phyloP scores from a whole-genome alignment of 306 rosid species.

The Dryas drummondii region DNA sequence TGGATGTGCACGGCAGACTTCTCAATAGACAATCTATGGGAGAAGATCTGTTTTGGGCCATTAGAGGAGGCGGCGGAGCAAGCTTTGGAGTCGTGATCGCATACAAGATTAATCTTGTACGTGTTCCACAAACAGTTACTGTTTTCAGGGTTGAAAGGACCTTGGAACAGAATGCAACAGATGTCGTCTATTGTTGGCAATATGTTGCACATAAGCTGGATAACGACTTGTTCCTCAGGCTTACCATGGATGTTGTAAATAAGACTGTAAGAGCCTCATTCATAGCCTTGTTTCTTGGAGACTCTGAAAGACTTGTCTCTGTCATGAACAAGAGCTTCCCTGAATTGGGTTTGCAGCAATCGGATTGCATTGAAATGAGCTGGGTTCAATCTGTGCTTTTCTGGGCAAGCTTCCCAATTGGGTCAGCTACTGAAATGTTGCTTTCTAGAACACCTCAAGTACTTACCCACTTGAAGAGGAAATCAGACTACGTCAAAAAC shows the following conservation, averaged over 20 bases:
- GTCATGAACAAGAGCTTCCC: slow-evolving; percentile 12
- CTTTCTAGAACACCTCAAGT: too few relatives aligned
- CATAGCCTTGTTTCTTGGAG: background rate
- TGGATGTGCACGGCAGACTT: background rate
- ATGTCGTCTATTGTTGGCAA: background rate
- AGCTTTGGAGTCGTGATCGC: background rate
- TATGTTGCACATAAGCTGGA: background rate
- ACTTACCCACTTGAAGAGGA: background rate
- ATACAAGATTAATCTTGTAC: background rate
- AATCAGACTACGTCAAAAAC: slow-evolving; percentile 12
- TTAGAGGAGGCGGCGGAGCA: background rate
- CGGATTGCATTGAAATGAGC: slow-evolving; percentile 12
- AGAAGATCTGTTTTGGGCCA: background rate
- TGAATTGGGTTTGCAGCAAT: slow-evolving; percentile 17
- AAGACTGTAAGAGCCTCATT: background rate
- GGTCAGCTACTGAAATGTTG: background rate
- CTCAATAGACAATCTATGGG: background rate
- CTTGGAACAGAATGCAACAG: background rate
- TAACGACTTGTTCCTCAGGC: background rate
- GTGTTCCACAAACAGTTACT: background rate
- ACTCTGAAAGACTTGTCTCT: background rate
- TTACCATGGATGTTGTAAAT: background rate
- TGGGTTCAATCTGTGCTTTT: slow-evolving; percentile 13
- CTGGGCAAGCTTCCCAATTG: background rate
- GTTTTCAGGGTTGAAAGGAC: background rate